phyloP scores from a whole-genome alignment of 495 filamentous ascomycete genomes.

The Hypomontagnella monticulosa region DNA sequence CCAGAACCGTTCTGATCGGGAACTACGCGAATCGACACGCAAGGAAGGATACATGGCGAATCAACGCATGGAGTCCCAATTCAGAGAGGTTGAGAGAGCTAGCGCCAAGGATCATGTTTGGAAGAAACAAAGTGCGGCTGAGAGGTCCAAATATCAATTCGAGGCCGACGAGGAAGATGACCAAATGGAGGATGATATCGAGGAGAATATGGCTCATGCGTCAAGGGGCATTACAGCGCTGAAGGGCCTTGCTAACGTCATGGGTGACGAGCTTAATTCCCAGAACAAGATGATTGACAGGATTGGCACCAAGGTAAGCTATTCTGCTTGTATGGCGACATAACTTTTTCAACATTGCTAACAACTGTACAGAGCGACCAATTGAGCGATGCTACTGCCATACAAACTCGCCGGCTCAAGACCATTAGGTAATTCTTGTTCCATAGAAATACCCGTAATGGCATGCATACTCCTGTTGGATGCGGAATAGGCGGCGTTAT shows the following conservation, averaged over 20 bases:
- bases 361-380: constrained; percentile 46
- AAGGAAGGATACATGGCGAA: constrained; percentile 72
- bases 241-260: constrained; percentile 73
- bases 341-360: constrained; percentile 12
- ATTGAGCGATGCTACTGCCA: constrained; percentile 38
- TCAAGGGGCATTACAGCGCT: constrained; percentile 64
- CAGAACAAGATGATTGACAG: constrained; percentile 79
- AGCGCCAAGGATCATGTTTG: neutral
- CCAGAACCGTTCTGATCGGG: constrained; percentile 72
- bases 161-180: constrained; percentile 43
- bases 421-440: constrained; percentile 12
- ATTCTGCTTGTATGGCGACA: neutral
- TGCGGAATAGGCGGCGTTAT: neutral
- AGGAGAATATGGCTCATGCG: constrained; percentile 60
- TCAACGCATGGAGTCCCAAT: constrained; percentile 37
- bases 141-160: constrained; percentile 41
- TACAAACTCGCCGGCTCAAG: constrained; percentile 12
- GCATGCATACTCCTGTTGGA: constrained; percentile 4
- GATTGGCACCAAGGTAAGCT: constrained; percentile 73
- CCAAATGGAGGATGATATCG: constrained; percentile 72
- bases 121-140: constrained; percentile 21
- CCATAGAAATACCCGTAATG: neutral
- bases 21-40: constrained; percentile 72
- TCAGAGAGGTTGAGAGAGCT: constrained; percentile 21
- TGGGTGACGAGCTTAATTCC: constrained; percentile 75